Evolutionary conservation across 768 basidiomycete genomes (phyloP), one percentile per base, ranked within the genome.

Genomic region (Daedaleopsis sinensis): DNA sequence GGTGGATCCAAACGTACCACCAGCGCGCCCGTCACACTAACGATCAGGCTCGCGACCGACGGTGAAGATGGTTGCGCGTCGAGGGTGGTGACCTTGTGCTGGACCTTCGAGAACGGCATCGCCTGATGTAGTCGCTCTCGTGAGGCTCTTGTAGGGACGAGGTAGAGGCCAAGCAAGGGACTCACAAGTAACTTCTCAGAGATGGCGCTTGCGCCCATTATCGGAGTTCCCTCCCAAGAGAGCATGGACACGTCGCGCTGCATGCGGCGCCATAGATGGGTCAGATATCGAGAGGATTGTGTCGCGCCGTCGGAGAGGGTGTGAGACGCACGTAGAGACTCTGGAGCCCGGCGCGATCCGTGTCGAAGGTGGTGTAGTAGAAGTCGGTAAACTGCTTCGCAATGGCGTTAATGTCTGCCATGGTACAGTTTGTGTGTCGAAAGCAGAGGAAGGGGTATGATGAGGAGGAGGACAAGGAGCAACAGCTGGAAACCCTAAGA

Each of bases 1-100:
- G 27, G 19, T 38, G 5, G n/a, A 7, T 32, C 38, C 42, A 46
- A 42, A 77, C 86, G 64, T 66, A 93, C 96, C 49, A 89, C 38
- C 39, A 98, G 79, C 48, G 86, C 73, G 3, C 96, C 96, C n/a
- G 95, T 97, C 19, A 98, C 94, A 72, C 87, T 86, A 59, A 98
- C 93, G 52, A 93, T 71, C 55, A 91, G 73, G 65, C 84, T 87
- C 1, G 86, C 82, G 11, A 81, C 71, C 9, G 75, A 67, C 2
- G 78, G 74, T 6, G 82, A 82, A 1, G 95, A 91, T 1, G 96
- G 96, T 73, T 98, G 97, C 13, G 88, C 91, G 72, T 97, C 95
- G 44, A 86, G 76, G 8, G 94, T 98, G 21, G 84, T 79, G 68
- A 98, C 82, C 53, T 85, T 84, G 81, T 98, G 96, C 68, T 76